phyloP scores from a whole-genome alignment of 805 yeast species.

The Wilhelminamyces savonicus region DNA sequence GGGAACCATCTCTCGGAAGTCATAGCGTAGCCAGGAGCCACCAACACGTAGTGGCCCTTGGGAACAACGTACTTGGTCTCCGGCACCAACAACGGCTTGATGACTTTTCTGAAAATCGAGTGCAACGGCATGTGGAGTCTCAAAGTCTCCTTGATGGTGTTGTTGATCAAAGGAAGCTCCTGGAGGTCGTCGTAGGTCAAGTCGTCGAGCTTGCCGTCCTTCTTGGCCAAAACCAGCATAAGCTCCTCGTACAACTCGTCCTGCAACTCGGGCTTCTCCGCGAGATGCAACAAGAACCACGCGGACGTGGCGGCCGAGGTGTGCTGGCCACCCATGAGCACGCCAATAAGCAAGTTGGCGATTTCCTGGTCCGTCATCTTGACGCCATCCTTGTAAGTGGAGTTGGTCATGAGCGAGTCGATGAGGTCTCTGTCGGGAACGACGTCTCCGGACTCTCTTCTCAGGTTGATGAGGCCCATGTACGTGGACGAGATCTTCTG shows the following conservation, averaged over 20 bases:
- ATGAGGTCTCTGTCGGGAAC: conserved; percentile 78
- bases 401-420: conserved; percentile 75
- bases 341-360: conserved; percentile 89
- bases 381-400: conserved; percentile 89
- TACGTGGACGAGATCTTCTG: conserved; percentile 73
- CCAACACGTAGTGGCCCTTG: conserved; percentile 80
- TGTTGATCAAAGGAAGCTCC: conserved; percentile 74
- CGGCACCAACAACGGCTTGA: conserved; percentile 72
- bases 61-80: conserved; percentile 78
- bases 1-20: conserved; percentile 75
- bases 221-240: conserved; percentile 44
- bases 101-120: conserved; percentile 90
- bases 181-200: conserved; percentile 78
- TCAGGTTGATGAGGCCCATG: conserved; percentile 64
- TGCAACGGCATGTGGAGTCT: conserved; percentile 96
- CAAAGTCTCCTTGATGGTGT: conserved; percentile 85
- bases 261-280: conserved; percentile 80
- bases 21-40: conserved; percentile 90
- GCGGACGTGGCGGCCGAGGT: conserved; percentile 95
- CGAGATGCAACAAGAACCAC: conserved; percentile 89
- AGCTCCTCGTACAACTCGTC: conserved; percentile 77
- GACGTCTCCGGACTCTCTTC: conserved; percentile 73
- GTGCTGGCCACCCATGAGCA: conserved; percentile 99
- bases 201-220: conserved; percentile 42
- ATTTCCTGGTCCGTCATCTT: conserved; percentile 93